Percentiles rank a stretch among this genome's conserved stretches.
Conservation (phyloP, 2,329 filamentous ascomycete species). For the Neonectria magnoliae region DNA sequence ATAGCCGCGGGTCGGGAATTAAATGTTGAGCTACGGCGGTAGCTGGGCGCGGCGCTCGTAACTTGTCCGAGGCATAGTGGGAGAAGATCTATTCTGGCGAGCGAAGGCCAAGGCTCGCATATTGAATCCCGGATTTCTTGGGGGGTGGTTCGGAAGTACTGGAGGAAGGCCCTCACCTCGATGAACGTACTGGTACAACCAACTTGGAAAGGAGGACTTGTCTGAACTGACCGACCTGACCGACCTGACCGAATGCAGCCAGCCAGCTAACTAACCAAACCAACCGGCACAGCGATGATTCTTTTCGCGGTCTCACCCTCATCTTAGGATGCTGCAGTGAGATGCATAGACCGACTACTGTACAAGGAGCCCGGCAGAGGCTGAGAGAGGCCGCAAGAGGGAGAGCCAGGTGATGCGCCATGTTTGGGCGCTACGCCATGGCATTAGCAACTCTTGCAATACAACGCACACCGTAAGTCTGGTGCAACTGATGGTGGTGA, state of each 20-base stretch:
- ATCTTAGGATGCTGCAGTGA: not conserved
- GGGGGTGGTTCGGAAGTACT: conserved; percentile 6
- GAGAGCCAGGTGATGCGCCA: not conserved
- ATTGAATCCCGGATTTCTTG: not conserved
- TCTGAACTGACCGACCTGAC: not conserved
- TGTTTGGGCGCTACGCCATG: conserved; percentile 24
- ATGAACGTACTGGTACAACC: conserved; percentile 17
- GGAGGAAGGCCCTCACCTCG: not conserved
- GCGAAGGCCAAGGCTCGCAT: not conserved
- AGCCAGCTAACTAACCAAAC: not conserved
- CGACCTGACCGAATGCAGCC: not conserved
- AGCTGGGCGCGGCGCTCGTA: not conserved
- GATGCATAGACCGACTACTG: not conserved
- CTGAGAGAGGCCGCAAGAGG: not conserved
- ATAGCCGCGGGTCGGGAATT: conserved; percentile 38
- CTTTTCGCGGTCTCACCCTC: not conserved
- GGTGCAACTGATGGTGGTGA: not conserved
- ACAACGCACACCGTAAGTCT: not conserved
- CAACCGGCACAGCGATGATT: not conserved
- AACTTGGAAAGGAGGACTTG: not conserved
- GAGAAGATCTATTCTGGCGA: conserved; percentile 13
- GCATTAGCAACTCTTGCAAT: conserved; percentile 26
- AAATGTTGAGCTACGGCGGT: conserved; percentile 8
- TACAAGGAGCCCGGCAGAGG: not conserved
- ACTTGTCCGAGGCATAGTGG: conserved; percentile 30